Base-by-base conservation (phyloP, 805 yeast species). In the Saccharomyces kudriavzevii region DNA sequence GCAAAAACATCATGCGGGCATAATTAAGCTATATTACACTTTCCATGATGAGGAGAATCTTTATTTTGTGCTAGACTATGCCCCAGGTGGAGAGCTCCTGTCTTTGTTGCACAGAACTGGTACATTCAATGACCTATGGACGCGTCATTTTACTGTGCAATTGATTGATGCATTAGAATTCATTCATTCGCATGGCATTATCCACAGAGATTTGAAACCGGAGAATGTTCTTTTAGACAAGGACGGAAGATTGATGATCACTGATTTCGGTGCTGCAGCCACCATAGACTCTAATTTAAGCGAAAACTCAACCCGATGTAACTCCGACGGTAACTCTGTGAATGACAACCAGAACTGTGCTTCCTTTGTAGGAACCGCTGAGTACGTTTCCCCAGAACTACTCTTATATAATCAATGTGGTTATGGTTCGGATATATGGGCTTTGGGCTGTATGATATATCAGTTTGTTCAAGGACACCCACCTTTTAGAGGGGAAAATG, bases 201-300 rank as follows among this genome's bases (percentile, higher is more conserved):
- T 94, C 20, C 99, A 92, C 67, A 77, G 99, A 57, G 99, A 94
- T 70, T 73, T 94, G 63, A 92, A 92, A 69, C 99, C 99, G 0
- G 99, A 92, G 63, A 92, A 92, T 66, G 87, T 92, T 49, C 69
- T 92, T 60, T 79, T 94, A 48, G 92, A 87, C 64, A 82, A 82
- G 56, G 94, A 89, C 53, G 89, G 91, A 80, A 84, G 88, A 62
- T 72, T 94, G 55, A 89, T 91, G 79, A 84, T 94, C 53, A 94
- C 98, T 1, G 99, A 94, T 71, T 94, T 94, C 70, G 99, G 99
- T 10, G 96, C 98, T n/a, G 99, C 98, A 1, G 71, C 88, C 14
- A 80, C 79, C 29, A 51, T 65, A 24, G 59, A 60, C 9, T 56
- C 55, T 11, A 57, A 56, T 13, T 67, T 70, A 2, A 68, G 64